These are phyloP conservation scores for Babesia sp. DNA, from an alignment of 169 alveolate genomes.

Conservation along the genomic window DNA sequence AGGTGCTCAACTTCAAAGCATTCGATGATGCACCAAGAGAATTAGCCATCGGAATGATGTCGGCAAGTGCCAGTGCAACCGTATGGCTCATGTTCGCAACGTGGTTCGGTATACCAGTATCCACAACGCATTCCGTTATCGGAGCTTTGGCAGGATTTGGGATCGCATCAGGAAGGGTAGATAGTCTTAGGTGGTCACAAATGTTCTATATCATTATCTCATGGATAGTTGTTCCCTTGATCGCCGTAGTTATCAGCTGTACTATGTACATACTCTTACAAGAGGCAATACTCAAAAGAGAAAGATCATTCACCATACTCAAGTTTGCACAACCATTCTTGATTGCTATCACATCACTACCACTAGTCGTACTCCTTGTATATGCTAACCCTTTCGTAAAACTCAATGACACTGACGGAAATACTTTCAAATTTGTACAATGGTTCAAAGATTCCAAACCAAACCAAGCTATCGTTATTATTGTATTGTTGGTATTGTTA, in stretches of 20 bases:
- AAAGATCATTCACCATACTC: slow-evolving; percentile 28
- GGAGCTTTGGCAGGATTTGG: slow-evolving; percentile 86
- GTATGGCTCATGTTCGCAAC: slow-evolving; percentile 81
- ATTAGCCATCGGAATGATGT: slow-evolving; percentile 83
- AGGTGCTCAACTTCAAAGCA: slow-evolving; percentile 74
- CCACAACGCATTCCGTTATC: slow-evolving; percentile 86
- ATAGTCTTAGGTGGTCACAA: slow-evolving; percentile 78
- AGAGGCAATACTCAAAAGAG: slow-evolving; percentile 36
- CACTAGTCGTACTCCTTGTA: slow-evolving; percentile 48
- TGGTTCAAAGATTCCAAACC: slow-evolving; percentile 50
- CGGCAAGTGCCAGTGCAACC: slow-evolving; percentile 80
- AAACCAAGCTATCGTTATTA: slow-evolving; percentile 17
- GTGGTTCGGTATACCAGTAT: slow-evolving; percentile 79
- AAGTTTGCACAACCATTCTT: slow-evolving; percentile 30
- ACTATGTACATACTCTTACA: slow-evolving; percentile 51
- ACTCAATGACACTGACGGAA: background rate
- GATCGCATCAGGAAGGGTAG: slow-evolving; percentile 74
- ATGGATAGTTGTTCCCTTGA: slow-evolving; percentile 78
- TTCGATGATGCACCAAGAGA: slow-evolving; percentile 77
- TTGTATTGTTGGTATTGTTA: slow-evolving; percentile 2
- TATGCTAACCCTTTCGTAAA: slow-evolving; percentile 52
- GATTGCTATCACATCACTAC: slow-evolving; percentile 35
- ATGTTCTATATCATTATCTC: slow-evolving; percentile 73
- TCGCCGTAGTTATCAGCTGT: slow-evolving; percentile 48
- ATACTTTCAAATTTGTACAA: slow-evolving; percentile 5